phyloP scores from a whole-genome alignment of 2,329 filamentous ascomycete species.

The Aquanectria penicillioides region DNA sequence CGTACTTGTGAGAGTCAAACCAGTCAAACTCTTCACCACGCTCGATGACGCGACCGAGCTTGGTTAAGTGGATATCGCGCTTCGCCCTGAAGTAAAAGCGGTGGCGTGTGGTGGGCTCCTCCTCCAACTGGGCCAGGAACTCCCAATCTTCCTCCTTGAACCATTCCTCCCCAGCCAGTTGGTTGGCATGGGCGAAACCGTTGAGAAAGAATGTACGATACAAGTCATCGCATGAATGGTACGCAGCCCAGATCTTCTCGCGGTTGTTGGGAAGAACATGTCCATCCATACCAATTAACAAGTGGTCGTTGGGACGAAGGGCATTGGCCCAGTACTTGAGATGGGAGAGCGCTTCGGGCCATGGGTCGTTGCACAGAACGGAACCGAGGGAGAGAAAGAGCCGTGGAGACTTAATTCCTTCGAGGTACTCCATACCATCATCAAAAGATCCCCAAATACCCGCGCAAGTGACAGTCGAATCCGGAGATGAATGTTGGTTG shows the following conservation, averaged over 20 bases:
- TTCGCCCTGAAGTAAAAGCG: slow-evolving; percentile 53
- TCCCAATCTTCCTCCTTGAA: slow-evolving; percentile 52
- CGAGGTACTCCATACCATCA: slow-evolving; percentile 46
- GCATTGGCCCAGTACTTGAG: slow-evolving; percentile 50
- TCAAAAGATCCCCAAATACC: slow-evolving; percentile 54
- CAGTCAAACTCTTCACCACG: slow-evolving; percentile 52
- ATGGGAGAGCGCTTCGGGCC: slow-evolving; percentile 47
- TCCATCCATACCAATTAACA: slow-evolving; percentile 55
- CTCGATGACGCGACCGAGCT: slow-evolving; percentile 39
- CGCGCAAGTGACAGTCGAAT: slow-evolving; percentile 45
- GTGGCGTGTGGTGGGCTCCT: slow-evolving; percentile 50
- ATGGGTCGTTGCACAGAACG: slow-evolving; percentile 54
- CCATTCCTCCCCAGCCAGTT: slow-evolving; percentile 45
- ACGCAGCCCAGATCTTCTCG: slow-evolving; percentile 53
- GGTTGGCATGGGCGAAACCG: slow-evolving; percentile 51
- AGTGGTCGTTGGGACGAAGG: slow-evolving; percentile 47
- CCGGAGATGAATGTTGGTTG: slow-evolving; percentile 38
- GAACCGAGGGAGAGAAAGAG: slow-evolving; percentile 55
- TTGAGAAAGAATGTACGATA: slow-evolving; percentile 51
- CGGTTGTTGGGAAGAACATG: slow-evolving; percentile 46
- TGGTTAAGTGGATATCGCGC: slow-evolving; percentile 43
- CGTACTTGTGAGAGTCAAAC: slow-evolving; percentile 57
- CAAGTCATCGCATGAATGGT: slow-evolving; percentile 50
- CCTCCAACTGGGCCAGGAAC: slow-evolving; percentile 48
- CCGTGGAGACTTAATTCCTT: slow-evolving; percentile 43